phyloP scores from a whole-genome alignment of 2,329 filamentous ascomycete genomes.

The Aurifilum marmelostoma region DNA sequence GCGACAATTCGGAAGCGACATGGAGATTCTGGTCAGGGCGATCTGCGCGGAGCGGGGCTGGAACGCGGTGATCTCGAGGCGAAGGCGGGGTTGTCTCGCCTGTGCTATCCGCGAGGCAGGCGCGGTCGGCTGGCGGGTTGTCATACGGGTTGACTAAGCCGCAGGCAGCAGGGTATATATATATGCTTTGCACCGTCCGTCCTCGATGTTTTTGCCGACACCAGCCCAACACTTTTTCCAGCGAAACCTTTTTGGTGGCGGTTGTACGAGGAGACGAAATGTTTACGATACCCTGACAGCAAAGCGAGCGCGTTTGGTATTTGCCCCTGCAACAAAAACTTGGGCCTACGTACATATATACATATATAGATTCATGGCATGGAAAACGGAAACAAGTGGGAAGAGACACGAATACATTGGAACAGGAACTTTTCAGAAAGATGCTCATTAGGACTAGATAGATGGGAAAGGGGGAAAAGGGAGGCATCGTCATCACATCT shows the following conservation, averaged over 20 bases:
- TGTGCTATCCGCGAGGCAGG: conserved; percentile 77
- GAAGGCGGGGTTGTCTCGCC: conserved; percentile 69
- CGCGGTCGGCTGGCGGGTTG: conserved; percentile 69
- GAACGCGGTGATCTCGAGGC: conserved; percentile 72
- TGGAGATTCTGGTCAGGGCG: conserved; percentile 72
- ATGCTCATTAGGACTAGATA: not conserved
- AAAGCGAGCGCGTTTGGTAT: conserved; percentile 20
- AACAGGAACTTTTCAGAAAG: not conserved
- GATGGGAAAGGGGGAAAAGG: not conserved
- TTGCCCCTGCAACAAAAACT: not conserved
- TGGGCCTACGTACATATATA: not conserved
- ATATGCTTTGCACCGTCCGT: not conserved
- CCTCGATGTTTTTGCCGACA: no score
- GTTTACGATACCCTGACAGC: conserved; percentile 24
- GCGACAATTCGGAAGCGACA: conserved; percentile 64
- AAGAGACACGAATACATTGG: not conserved
- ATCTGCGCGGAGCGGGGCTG: conserved; percentile 75
- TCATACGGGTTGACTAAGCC: conserved; percentile 60
- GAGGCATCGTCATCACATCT: not conserved
- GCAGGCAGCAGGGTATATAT: not conserved
- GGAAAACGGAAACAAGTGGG: not conserved
- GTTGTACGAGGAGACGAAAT: not conserved
- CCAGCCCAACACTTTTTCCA: not conserved
- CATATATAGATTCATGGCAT: not conserved
- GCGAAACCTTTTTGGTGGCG: not conserved